Evolutionary conservation across 2,329 filamentous ascomycete species (phyloP), one percentile per base, ranked within the genome.

Genomic region (Fonsecaea multimorphosa): DNA sequence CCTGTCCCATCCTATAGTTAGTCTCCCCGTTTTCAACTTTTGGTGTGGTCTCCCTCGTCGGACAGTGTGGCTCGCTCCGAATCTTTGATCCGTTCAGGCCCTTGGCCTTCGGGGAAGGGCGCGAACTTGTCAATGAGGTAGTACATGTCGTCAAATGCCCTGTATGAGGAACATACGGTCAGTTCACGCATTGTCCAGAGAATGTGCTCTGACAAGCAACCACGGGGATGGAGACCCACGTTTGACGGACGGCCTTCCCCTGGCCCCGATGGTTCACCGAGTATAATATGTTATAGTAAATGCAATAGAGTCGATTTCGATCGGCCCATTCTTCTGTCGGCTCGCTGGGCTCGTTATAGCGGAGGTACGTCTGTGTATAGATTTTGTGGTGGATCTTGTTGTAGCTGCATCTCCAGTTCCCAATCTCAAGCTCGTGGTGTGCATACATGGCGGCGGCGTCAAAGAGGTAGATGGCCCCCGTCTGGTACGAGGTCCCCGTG

Each of bases 401-500:
- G 52, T 62, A 68, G 38, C 63, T 9, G 32, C 65, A 63, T 19
- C 69, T 53, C 68, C 69, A 71, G 9, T 62, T 38, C 4, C 63
- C 65, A 14, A 70, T 61, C 31, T 70, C 66, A 3, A 63, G 36
- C 67, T 81, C 79, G 38, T 81, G 77, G 63, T 82, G 80, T 0
- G 76, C 79, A 65, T 78, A 82, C 59, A 75, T 78, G 0, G 70
- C 73, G 0, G 73, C 76, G 0, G 76, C 73, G 61, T 81, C 78
- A 59, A 79, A 81, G 7, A 81, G 70, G 24, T 74, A 61, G 8
- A 76, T 64, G 0, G 76, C 57, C 0, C 72, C 74, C 0, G 73
- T 79, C 7, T 72, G 60, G 0, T 64, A 59, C 32, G 76, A 73
- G 5, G 74, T 75, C 0, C 76, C 78, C 1, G 73, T 70, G 61